Base-by-base conservation (phyloP, 2,329 filamentous ascomycete species). In the Sporothrix pseudoabietina region DNA sequence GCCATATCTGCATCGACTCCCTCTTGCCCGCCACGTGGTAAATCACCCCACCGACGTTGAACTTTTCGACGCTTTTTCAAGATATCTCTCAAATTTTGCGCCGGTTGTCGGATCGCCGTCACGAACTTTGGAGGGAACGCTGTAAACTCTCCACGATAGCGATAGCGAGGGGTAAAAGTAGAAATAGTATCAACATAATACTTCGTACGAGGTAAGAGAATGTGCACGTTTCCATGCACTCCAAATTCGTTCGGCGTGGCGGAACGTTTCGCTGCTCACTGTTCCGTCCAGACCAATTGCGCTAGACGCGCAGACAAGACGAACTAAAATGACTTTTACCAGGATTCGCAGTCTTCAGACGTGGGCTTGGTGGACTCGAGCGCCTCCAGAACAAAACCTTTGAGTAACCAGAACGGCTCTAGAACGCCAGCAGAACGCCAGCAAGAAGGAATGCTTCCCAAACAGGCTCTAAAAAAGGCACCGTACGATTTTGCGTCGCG, bases 401-500 rank as follows among this genome's bases (percentile, higher is more conserved):
- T 26, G 22, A 49, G n/a, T 5, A n/a, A 32, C 1, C 63, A 52
- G 30, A 63, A 59, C 55, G 12, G 16, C 52, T 12, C 9, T n/a
- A 30, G 26, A 30, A 49, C 12, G 8, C n/a, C 10, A 16, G 16
- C 52, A 26, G 52, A 35, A 35, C 35, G 35, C 35, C 35, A 35
- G 35, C 35, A 4, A 35, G 5, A 55, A 55, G 44, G 44, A 19
- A 44, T 44, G 41, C 41, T 9, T 6, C 14, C 47, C 16, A n/a
- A 52, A n/a, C 12, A 52, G 16, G 47, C 47, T n/a, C 47, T 14
- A 52, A 14, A 47, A 30, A 47, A 66, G 39, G 41, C 61, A 47
- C 41, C 61, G 61, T 66, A 66, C 39, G 61, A 66, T 66, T 65
- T 47, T 47, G 39, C 61, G 61, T 66, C 14, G n/a, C 57, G 22